Conservation (phyloP, 441 rosid genomes). For the Monsonia emarginata region DNA sequence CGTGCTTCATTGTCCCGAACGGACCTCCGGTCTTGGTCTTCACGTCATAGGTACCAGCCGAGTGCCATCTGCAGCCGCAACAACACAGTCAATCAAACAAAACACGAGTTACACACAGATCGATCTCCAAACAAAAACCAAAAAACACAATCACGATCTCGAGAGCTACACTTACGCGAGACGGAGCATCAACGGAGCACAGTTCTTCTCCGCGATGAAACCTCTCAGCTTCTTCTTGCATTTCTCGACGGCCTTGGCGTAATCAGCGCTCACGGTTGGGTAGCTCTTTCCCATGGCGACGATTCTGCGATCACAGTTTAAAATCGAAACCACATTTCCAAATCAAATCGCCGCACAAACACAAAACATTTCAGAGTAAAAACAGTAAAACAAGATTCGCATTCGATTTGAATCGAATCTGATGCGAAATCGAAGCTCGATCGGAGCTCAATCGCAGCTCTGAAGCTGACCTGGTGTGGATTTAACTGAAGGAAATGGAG, state of each 20-base stretch:
- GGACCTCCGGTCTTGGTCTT: constrained; percentile 6
- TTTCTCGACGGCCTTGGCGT: constrained; percentile 65
- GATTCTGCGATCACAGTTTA: not conserved
- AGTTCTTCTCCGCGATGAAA: constrained; percentile 71
- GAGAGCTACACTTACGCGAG: constrained; percentile 44
- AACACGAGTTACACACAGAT: not conserved
- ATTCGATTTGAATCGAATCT: not conserved
- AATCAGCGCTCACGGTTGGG: constrained; percentile 68
- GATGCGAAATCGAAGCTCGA: not conserved
- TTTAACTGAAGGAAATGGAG: not conserved
- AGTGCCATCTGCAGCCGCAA: not conserved
- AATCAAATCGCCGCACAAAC: not conserved
- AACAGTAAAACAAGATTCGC: not conserved
- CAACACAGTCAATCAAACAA: not conserved
- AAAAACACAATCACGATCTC: not conserved
- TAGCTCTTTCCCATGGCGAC: constrained; percentile 63
- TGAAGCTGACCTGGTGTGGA: not conserved
- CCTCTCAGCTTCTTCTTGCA: constrained; percentile 81
- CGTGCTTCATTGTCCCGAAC: not conserved
- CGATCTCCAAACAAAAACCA: not conserved
- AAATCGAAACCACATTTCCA: not conserved
- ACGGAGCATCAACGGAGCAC: constrained; percentile 93
- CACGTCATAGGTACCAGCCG: not conserved
- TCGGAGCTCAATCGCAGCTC: not conserved
- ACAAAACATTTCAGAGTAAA: no score